A percentile compares a stretch with the other conserved stretches of the same genome.
These are phyloP conservation scores for Fusarium ambrosium DNA, from an alignment of 2,329 filamentous ascomycete genomes.

Conservation along the genomic window DNA sequence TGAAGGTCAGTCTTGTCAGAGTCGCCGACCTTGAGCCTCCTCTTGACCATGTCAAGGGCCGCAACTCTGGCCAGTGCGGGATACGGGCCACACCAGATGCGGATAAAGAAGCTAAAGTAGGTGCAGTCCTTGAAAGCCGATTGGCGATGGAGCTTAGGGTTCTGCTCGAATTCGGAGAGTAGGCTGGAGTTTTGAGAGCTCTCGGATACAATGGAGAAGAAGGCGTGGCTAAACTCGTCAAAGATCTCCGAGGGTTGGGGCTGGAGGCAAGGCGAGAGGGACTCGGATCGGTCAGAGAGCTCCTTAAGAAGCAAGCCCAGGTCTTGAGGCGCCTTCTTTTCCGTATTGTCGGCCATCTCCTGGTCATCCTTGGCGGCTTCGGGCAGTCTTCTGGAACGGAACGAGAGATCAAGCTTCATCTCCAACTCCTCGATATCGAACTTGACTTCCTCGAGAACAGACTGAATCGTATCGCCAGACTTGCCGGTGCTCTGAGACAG, in stretches of 20 bases:
- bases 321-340: conserved; percentile 52
- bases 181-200: conserved; percentile 54
- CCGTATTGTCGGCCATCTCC: conserved; percentile 47
- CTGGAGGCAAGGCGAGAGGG: conserved; percentile 66
- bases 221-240: conserved; percentile 69
- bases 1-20: conserved; percentile 76
- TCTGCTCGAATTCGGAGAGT: conserved; percentile 66
- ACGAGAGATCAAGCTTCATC: conserved; percentile 78
- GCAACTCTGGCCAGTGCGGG: conserved; percentile 76
- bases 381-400: conserved; percentile 70
- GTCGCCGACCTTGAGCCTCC: conserved; percentile 65
- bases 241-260: conserved; percentile 66
- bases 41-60: conserved; percentile 76
- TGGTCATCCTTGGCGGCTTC: conserved; percentile 64
- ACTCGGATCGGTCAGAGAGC: conserved; percentile 53
- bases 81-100: conserved; percentile 80
- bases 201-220: conserved; percentile 66
- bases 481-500: conserved; percentile 72
- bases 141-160: conserved; percentile 67
- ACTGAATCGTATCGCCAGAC: conserved; percentile 73
- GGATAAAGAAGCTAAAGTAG: conserved; percentile 81
- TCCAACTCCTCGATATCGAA: conserved; percentile 82
- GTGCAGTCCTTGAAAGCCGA: conserved; percentile 71
- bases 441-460: conserved; percentile 75
- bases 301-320: conserved; percentile 57